Evolutionary conservation across 805 yeast genomes (phyloP), one percentile per base, ranked within the genome.

Genomic region (Metschnikowia anglica): DNA sequence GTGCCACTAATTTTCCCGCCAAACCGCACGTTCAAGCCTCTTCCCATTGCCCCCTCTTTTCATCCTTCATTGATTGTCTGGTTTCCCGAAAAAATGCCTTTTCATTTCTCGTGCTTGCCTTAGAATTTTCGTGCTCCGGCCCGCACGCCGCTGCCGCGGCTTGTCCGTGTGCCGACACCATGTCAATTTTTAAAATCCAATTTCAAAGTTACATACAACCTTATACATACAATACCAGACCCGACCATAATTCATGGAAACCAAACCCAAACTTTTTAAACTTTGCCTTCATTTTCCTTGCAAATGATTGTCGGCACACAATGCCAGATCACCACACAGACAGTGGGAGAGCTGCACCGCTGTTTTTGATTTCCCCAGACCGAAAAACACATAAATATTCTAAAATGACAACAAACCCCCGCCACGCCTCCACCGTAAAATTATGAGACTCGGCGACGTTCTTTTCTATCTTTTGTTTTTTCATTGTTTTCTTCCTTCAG

Each of bases 141-240:
- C n/a, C n/a, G n/a, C n/a, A n/a, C n/a, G n/a, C n/a, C n/a, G n/a
- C n/a, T n/a, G n/a, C n/a, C n/a, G n/a, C n/a, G n/a, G n/a, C n/a
- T n/a, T n/a, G n/a, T n/a, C n/a, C n/a, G n/a, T n/a, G n/a, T n/a
- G 25, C 25, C 25, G 25, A 23, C 10, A 23, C 7, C 7, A 23
- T 23, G 10, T 23, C 11, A 19, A 26, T 25, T 10, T 30, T 8
- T 27, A 39, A 24, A 16, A 33, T 19, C 34, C 39, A 39, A 28
- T 34, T 38, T 23, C 20, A 15, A 32, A 32, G 26, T 27, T 30
- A 41, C 40, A 41, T 35, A 41, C 44, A 35, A 26, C 37, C 44
- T 24, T 35, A 40, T 34, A 41, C 39, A 31, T 35, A 34, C 32
- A 35, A 34, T 34, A 35, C 44, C 44, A 23, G 36, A 41, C 36